Conservation (phyloP, 768 basidiomycete genomes). For the Leccinum incarnatum region DNA sequence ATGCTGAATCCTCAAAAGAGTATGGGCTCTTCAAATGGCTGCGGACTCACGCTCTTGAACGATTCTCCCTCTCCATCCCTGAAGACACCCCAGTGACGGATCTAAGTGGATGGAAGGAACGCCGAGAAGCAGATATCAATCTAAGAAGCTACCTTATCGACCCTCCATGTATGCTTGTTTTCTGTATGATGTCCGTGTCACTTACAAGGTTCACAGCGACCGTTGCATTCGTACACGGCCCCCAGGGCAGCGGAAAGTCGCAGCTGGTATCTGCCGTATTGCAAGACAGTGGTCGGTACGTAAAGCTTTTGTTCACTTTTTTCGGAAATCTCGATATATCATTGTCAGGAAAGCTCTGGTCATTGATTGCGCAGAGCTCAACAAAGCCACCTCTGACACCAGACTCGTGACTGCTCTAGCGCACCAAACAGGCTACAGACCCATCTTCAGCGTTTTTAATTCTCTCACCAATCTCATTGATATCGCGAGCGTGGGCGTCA, state of each 20-base stretch:
- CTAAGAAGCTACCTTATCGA: slow-evolving; percentile 75
- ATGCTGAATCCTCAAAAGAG: slow-evolving; percentile 40
- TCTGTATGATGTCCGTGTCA: background rate
- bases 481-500: slow-evolving; percentile 89
- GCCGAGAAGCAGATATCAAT: slow-evolving; percentile 68
- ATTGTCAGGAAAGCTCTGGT: slow-evolving; percentile 58
- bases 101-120: slow-evolving; percentile 77
- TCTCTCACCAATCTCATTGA: slow-evolving; percentile 83
- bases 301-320: background rate
- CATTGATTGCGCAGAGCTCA: slow-evolving; percentile 82
- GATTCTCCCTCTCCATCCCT: slow-evolving; percentile 33
- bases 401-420: slow-evolving; percentile 70
- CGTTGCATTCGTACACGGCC: slow-evolving; percentile 76
- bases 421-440: slow-evolving; percentile 83
- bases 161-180: slow-evolving; percentile 54
- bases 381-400: slow-evolving; percentile 65
- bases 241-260: slow-evolving; percentile 79
- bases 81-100: slow-evolving; percentile 16
- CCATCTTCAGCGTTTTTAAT: slow-evolving; percentile 81
- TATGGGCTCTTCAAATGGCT: slow-evolving; percentile 79
- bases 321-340: background rate
- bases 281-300: slow-evolving; percentile 51
- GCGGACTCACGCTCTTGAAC: slow-evolving; percentile 55
- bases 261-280: slow-evolving; percentile 55
- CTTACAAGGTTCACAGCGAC: slow-evolving; percentile 46